Percentiles rank a stretch among this genome's conserved stretches.
Conservation (phyloP, 345 rosid species). For the Dovyalis caffra region DNA sequence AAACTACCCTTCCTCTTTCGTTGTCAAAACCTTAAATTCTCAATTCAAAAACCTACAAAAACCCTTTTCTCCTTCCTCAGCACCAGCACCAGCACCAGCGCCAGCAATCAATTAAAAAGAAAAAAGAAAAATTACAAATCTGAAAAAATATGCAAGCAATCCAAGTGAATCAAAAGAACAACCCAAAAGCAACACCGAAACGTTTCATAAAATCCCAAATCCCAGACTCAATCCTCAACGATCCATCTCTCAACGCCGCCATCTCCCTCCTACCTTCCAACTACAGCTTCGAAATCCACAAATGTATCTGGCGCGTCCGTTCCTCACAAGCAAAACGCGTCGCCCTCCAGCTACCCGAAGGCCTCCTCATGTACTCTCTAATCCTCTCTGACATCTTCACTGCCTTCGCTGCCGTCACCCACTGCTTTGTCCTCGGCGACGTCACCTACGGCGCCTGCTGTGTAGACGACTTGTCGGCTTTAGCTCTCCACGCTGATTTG, state of each 20-base stretch:
- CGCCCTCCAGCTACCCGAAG: slow-evolving; percentile 89
- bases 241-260: slow-evolving; percentile 75
- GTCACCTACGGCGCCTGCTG: slow-evolving; percentile 96
- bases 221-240: slow-evolving; percentile 77
- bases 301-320: slow-evolving; percentile 76
- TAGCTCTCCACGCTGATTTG: slow-evolving; percentile 72
- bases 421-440: slow-evolving; percentile 84
- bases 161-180: not conserved
- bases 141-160: not conserved
- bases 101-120: too few relatives aligned
- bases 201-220: slow-evolving; percentile 83
- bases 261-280: slow-evolving; percentile 69
- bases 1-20: too few relatives aligned
- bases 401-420: slow-evolving; percentile 55
- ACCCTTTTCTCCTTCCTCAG: too few relatives aligned
- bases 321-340: slow-evolving; percentile 59
- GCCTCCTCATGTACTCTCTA: slow-evolving; percentile 85
- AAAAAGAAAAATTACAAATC: too few relatives aligned
- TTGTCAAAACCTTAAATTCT: too few relatives aligned
- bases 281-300: slow-evolving; percentile 86
- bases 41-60: too few relatives aligned
- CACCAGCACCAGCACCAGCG: too few relatives aligned
- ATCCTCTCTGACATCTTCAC: slow-evolving; percentile 84
- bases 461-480: slow-evolving; percentile 78
- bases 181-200: slow-evolving; percentile 62